These are phyloP conservation scores for Pleurotus ostreatus DNA, from an alignment of 768 basidiomycete genomes.

Conservation along the genomic window DNA sequence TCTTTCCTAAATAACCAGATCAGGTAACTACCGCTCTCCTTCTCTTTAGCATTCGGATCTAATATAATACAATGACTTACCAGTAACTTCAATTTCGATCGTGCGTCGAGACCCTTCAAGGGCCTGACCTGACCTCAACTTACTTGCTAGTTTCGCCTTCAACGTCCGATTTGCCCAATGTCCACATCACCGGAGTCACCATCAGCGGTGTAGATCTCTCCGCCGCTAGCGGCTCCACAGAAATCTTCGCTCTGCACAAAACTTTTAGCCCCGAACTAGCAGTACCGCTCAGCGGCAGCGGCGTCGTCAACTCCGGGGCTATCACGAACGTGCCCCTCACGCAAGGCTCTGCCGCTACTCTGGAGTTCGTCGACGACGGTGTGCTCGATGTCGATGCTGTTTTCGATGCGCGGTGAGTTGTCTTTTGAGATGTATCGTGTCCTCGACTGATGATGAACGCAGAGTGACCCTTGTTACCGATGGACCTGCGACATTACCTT, in stretches of 20 bases:
- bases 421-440: not conserved
- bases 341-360: not conserved
- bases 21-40: not conserved
- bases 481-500: too few species aligned
- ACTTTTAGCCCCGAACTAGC: not conserved
- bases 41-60: too few species aligned
- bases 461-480: too few species aligned
- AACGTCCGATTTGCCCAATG: not conserved
- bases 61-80: not conserved
- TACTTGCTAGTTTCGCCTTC: not conserved
- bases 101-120: not conserved
- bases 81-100: not conserved
- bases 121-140: not conserved
- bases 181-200: not conserved
- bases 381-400: not conserved
- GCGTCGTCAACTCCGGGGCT: not conserved
- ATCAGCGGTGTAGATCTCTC: not conserved
- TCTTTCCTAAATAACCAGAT: slow-evolving; percentile 3
- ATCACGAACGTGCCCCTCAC: not conserved
- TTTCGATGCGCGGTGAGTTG: not conserved
- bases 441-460: too few species aligned
- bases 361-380: not conserved
- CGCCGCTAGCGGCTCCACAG: not conserved
- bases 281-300: not conserved
- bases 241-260: not conserved